Base-by-base conservation (phyloP, 1,139 yeast genomes). In the Arxiozyma slooffiae region DNA sequence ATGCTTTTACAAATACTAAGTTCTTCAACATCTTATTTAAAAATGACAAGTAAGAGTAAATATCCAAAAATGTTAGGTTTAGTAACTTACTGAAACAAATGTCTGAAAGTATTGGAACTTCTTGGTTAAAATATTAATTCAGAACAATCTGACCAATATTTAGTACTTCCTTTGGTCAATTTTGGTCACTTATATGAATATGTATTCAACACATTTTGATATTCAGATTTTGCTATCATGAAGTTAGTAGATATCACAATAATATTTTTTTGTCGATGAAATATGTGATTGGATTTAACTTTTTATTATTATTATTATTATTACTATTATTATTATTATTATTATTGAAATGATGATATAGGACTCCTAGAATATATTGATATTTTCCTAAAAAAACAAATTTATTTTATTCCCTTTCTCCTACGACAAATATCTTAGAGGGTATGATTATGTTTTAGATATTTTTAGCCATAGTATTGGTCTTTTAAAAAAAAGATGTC, bases 131-230 rank as follows among this genome's bases (percentile, higher is more conserved):
- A 81, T 20, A 85, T 76, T 51, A 89, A 75, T 58, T 81, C 78
- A 47, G 82, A 75, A 62, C 83, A 88, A 64, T 89, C 96, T 0
- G 92, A 75, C 97, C 97, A 92, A 60, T 78, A 86, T 41, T 66
- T 67, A 0, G 88, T 78, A 48, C 76, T 77, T 0, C 60, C 60
- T 0, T 60, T 57, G 4, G 66, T 65, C 45, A 85, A 66, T 21
- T 55, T 53, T 1, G 72, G 73, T 7, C 69, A 54, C 0, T 66
- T 59, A 30, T 30, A 34, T 17, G 60, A 54, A 18, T 81, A 81
- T 2, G 63, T 50, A 65, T 86, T 95, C 36, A 88, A 66, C 1
- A 81, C 78, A 39, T 53, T 56, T 62, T 86, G 95, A 61, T 81
- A 87, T 21, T 73, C 76, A 55, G 79, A 80, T 63, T 76, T 79